phyloP scores from a whole-genome alignment of 768 basidiomycete genomes.

The Calvatia gigantea region DNA sequence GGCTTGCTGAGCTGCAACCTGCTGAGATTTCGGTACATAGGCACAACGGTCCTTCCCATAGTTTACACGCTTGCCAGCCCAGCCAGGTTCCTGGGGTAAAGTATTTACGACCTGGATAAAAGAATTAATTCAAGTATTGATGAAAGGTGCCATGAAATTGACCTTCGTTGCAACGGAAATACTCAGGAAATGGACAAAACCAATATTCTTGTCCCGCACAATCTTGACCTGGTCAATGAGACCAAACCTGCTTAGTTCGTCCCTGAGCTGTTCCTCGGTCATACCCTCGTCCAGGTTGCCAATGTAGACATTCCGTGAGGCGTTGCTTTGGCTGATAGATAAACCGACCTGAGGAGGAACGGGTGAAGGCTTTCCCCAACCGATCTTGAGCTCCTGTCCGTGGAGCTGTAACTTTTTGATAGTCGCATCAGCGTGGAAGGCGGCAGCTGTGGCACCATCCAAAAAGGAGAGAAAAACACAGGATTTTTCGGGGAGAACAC shows the following conservation, averaged over 20 bases:
- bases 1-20: constrained; percentile 82
- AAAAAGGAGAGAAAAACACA: constrained; percentile 99
- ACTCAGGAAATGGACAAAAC: constrained; percentile 97
- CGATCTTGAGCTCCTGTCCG: constrained; percentile 96
- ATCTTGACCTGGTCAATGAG: constrained; percentile 99
- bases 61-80: constrained; percentile 96
- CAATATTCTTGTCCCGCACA: constrained; percentile 98
- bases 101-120: constrained; percentile 80
- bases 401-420: constrained; percentile 93
- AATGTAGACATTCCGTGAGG: constrained; percentile 94
- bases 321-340: constrained; percentile 89
- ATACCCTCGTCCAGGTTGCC: constrained; percentile 87
- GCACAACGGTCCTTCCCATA: constrained; percentile 99
- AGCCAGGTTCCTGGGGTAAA: constrained; percentile 85
- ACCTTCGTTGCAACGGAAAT: constrained; percentile 96
- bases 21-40: constrained; percentile 94
- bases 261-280: constrained; percentile 89
- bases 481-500: constrained; percentile 93
- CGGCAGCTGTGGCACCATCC: constrained; percentile 87
- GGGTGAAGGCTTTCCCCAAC: constrained; percentile 94
- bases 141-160: constrained; percentile 19
- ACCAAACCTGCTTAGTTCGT: constrained; percentile 90
- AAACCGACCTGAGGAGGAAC: constrained; percentile 84
- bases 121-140: neutral
- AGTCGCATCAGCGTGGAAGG: constrained; percentile 95